A percentile compares a stretch with the other conserved stretches of the same genome.
Evolutionary conservation across 306 rosid genomes (phyloP).

Genomic region (Rosa chinensis): DNA sequence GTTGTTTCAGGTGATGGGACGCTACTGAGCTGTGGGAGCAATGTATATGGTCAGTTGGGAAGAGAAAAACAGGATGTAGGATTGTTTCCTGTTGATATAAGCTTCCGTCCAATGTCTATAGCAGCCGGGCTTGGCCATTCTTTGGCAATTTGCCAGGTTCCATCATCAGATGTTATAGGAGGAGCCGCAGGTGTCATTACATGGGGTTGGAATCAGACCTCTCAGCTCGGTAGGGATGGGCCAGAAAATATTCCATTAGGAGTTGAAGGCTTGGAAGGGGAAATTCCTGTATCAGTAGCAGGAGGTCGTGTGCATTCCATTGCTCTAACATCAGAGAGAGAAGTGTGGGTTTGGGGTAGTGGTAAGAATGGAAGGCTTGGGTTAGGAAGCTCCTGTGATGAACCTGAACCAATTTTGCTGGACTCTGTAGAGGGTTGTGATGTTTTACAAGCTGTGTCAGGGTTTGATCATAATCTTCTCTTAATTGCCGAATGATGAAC

Average conservation of each 20-base stretch:
- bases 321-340: conserved; percentile 64
- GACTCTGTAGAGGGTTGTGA: conserved; percentile 61
- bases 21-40: conserved; percentile 83
- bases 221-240: conserved; percentile 85
- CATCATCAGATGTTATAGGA: conserved; percentile 33
- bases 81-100: conserved; percentile 62
- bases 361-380: conserved; percentile 92
- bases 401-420: conserved; percentile 63
- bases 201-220: conserved; percentile 90
- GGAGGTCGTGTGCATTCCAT: conserved; percentile 92
- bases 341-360: conserved; percentile 89
- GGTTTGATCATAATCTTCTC: conserved; percentile 83
- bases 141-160: conserved; percentile 65
- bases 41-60: conserved; percentile 77
- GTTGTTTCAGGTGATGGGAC: conserved; percentile 61
- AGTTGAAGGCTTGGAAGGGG: conserved; percentile 60
- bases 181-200: conserved; percentile 49
- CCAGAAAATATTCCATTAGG: conserved; percentile 45
- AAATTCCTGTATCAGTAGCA: conserved; percentile 58
- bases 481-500: conserved; percentile 58
- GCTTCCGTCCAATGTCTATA: conserved; percentile 44
- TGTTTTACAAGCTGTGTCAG: conserved; percentile 76
- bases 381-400: conserved; percentile 66
- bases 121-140: conserved; percentile 94
- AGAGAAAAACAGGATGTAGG: conserved; percentile 62